Evolutionary conservation across 1,284 basidiomycete species (phyloP).

Genomic region (Trichosporon asahii): DNA sequence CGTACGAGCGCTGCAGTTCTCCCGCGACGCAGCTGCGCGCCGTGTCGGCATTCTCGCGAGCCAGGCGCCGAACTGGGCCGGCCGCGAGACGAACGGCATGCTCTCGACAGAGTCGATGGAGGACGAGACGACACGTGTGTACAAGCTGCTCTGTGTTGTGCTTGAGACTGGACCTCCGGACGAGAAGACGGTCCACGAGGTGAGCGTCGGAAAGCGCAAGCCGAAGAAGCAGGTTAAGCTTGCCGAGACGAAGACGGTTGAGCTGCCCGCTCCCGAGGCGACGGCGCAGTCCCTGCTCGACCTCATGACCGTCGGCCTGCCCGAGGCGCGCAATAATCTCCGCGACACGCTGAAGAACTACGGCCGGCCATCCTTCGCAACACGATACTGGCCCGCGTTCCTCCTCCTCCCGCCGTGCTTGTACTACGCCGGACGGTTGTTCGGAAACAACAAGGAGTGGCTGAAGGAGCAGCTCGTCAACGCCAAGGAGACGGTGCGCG

Average conservation of each 20-base stretch:
- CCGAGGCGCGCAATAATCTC: slow-evolving; percentile 26
- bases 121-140: slow-evolving; percentile 42
- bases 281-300: slow-evolving; percentile 35
- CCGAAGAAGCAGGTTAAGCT: slow-evolving; percentile 13
- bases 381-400: slow-evolving; percentile 50
- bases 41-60: slow-evolving; percentile 44
- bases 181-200: neutral
- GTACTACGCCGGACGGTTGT: slow-evolving; percentile 27
- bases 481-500: slow-evolving; percentile 64
- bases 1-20: slow-evolving; percentile 30
- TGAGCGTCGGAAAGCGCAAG: neutral
- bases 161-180: slow-evolving; percentile 32
- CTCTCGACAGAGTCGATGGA: slow-evolving; percentile 23
- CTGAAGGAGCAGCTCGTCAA: slow-evolving; percentile 60
- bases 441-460: slow-evolving; percentile 47
- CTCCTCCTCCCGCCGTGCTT: slow-evolving; percentile 48
- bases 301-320: slow-evolving; percentile 37
- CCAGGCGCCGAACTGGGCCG: slow-evolving; percentile 41
- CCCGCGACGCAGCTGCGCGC: slow-evolving; percentile 36
- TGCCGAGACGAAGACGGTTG: neutral
- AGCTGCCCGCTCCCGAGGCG: neutral
- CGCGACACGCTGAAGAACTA: slow-evolving; percentile 30
- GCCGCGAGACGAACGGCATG: slow-evolving; percentile 5
- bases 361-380: slow-evolving; percentile 42
- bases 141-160: slow-evolving; percentile 37